Base-by-base conservation (phyloP, 495 filamentous ascomycete genomes). In the Penicillium salamii region DNA sequence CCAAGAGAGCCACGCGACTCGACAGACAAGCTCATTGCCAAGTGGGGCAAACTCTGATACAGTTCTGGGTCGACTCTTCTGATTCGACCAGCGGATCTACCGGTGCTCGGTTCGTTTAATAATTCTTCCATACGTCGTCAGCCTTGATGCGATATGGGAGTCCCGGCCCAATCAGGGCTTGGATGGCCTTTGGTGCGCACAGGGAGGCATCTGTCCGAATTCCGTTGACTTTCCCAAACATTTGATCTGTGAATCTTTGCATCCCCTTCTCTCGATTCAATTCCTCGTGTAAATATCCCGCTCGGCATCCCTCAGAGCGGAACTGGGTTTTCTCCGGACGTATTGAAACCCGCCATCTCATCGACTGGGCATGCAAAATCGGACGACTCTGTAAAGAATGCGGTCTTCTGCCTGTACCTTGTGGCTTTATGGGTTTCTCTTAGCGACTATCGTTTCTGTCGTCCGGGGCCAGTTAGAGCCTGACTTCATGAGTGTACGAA, bases 401-500 rank as follows among this genome's bases (percentile, higher is more conserved):
- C 36, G 36, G 5, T 39, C 36, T 11, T 21, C 11, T 9, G 36
- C 36, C 20, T 12, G 9, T 9, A 11, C 36, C 20, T 39, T 61
- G 23, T 48, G 49, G 32, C 48, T 70, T 33, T 61, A 28, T 42
- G 52, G 57, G 29, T 14, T 69, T 18, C 29, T 62, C 2, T 55
- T 53, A 15, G 52, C 53, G 23, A 41, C 47, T 23, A 38, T 44
- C 8, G 43, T 52, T 39, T 44, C 49, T 7, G 14, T 45, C 13
- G 53, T 43, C 15, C 32, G 36, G 7, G 56, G 52, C 17, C 42
- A 50, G 6, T 31, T 42, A 46, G 57, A 72, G 31, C 58, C 65
- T 23, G 54, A 72, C 55, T 78, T 77, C 41, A 63, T 70, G 50
- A 70, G 68, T 31, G 71, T 77, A 40, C 59, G 75, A 45, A 58